Percentiles rank a stretch among this genome's conserved stretches.
These are phyloP conservation scores for Scheffersomyces coipomensis DNA, from an alignment of 805 yeast genomes.

Conservation along the genomic window DNA sequence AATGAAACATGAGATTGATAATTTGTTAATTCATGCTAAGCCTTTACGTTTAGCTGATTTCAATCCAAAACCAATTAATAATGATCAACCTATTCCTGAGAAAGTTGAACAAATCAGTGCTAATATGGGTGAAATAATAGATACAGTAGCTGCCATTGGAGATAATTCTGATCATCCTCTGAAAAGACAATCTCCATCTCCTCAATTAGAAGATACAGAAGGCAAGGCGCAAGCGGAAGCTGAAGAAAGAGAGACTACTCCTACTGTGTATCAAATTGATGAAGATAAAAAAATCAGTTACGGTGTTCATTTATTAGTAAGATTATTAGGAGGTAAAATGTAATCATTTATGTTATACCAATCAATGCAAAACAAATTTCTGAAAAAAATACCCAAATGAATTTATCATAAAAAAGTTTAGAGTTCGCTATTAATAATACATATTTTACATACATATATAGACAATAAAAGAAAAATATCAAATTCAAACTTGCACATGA, in stretches of 20 bases:
- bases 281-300: slow-evolving; percentile 59
- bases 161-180: not conserved
- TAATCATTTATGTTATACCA: no score
- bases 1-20: slow-evolving; percentile 63
- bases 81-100: not conserved
- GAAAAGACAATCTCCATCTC: no score
- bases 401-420: no score
- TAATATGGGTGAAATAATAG: not conserved
- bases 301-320: slow-evolving; percentile 69
- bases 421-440: not conserved
- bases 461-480: not conserved
- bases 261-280: slow-evolving; percentile 34
- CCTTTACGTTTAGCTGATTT: slow-evolving; percentile 62
- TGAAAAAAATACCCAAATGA: no score
- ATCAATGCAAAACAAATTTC: no score
- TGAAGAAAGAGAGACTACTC: not conserved
- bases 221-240: not conserved
- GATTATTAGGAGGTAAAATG: slow-evolving; percentile 56
- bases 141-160: not conserved
- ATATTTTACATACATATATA: not conserved
- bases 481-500: not conserved
- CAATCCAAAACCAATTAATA: slow-evolving; percentile 24
- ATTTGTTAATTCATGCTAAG: slow-evolving; percentile 54
- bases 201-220: no score
- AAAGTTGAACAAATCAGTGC: not conserved